These are phyloP conservation scores for Cyberlindnera euphorbiae DNA, from an alignment of 805 yeast genomes.

Conservation along the genomic window DNA sequence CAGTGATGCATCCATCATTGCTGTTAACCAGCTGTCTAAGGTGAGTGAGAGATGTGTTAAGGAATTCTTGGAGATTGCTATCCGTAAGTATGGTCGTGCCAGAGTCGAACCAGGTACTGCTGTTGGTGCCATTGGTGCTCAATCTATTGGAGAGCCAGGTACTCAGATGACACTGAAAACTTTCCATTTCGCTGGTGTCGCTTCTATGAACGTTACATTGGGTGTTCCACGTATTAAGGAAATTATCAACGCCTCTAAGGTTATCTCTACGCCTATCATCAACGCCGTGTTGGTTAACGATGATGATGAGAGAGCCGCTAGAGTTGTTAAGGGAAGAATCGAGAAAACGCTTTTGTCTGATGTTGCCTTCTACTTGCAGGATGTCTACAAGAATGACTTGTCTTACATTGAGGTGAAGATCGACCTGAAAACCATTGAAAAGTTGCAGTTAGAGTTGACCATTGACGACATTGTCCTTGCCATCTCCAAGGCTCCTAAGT, in stretches of 20 bases:
- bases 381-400: conserved; percentile 77
- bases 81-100: conserved; percentile 79
- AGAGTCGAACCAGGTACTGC: conserved; percentile 99
- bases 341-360: conserved; percentile 89
- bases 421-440: conserved; percentile 81
- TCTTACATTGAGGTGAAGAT: conserved; percentile 78
- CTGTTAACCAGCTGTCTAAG: conserved; percentile 61
- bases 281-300: conserved; percentile 91
- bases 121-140: conserved; percentile 99
- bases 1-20: conserved; percentile 34
- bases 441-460: conserved; percentile 81
- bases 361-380: conserved; percentile 86
- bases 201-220: conserved; percentile 96
- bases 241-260: conserved; percentile 94
- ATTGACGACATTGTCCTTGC: conserved; percentile 85
- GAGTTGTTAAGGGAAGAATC: conserved; percentile 96
- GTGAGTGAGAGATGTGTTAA: conserved; percentile 57
- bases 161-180: conserved; percentile 97
- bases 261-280: conserved; percentile 93
- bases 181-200: conserved; percentile 99
- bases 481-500: conserved; percentile 76
- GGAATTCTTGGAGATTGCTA: conserved; percentile 69
- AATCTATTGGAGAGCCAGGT: conserved; percentile 98
- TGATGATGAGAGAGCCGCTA: conserved; percentile 93
- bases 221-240: conserved; percentile 99